Evolutionary conservation across 2,329 filamentous ascomycete species (phyloP), one percentile per base, ranked within the genome.

Genomic region (Mycocentrospora acerina): DNA sequence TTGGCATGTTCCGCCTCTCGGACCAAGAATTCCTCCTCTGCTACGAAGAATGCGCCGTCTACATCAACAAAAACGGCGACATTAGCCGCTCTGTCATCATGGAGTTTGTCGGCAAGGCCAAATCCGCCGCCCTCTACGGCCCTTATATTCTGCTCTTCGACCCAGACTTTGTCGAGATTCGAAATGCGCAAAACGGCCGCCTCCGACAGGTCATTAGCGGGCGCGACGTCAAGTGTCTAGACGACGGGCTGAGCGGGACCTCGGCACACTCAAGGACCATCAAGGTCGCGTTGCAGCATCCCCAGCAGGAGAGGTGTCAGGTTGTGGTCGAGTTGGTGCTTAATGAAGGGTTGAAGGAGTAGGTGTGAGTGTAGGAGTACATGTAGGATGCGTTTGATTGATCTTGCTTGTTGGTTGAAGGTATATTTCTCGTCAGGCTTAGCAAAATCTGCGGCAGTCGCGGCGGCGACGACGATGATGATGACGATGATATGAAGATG

Each of bases 31-130:
- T 97, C 69, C 74, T 98, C 17, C 82, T 96, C 32, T 88, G 87
- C 25, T 98, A 97, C 66, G 88, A 94, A 68, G 90, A 96, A 67
- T 97, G 91, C 56, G 93, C 90, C 13, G 90, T 98, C 7, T 98
- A 97, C 60, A 87, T 97, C 62, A 94, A 98, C 74, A 96, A 97
- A 70, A 90, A 97, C 67, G 93, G 93, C 51, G 93, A 98, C 46
- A 89, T 98, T 18, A 91, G 84, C 26, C 86, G 94, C 30, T 89
- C 86, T 18, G 88, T 97, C 42, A 90, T 97, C 59, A 95, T 98
- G 90, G 90, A 97, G 64, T 98, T 97, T 66, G 93, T 95, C n/a
- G 93, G 93, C 52, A 91, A 86, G 59, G 93, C 93, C 2, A 84
- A 85, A 46, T 82, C 83, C 10, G 90, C 90, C 2, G 93, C 90